Conservation (phyloP, 2,329 filamentous ascomycete genomes). For the Xylariaceae sp. region DNA sequence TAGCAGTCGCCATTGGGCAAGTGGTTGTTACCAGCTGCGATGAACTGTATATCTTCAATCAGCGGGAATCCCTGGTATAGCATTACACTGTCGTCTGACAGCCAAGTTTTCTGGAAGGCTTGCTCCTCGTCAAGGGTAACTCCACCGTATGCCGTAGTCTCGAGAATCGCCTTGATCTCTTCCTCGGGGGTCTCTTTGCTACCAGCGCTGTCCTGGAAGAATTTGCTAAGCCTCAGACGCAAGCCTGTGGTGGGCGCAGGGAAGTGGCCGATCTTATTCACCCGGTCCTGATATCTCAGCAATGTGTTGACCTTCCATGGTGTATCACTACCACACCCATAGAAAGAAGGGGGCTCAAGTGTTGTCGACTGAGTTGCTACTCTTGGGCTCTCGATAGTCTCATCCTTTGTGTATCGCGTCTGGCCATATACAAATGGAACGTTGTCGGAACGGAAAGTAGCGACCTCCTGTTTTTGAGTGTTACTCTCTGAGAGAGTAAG, state of each 20-base stretch:
- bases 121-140: slow-evolving; percentile 12
- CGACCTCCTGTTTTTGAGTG: not conserved
- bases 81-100: not conserved
- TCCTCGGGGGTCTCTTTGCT: not conserved
- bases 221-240: slow-evolving; percentile 8
- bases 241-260: slow-evolving; percentile 8
- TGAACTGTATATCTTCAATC: slow-evolving; percentile 33
- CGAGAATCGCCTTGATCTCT: not conserved
- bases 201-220: slow-evolving; percentile 1
- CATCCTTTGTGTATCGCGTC: slow-evolving; percentile 9
- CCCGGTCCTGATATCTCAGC: slow-evolving; percentile 12
- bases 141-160: slow-evolving; percentile 5
- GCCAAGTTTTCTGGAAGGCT: slow-evolving; percentile 2
- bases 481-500: not conserved
- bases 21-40: slow-evolving; percentile 23
- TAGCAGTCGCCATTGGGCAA: slow-evolving; percentile 29
- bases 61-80: slow-evolving; percentile 30
- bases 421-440: not conserved
- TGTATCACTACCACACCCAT: not conserved
- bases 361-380: too few species aligned
- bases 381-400: not conserved
- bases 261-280: slow-evolving; percentile 3
- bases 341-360: slow-evolving; percentile 6
- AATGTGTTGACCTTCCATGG: not conserved
- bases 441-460: not conserved